Percentiles rank a stretch among this genome's conserved stretches.
phyloP scores from a whole-genome alignment of 495 filamentous ascomycete genomes.

The Extremus antarcticus region DNA sequence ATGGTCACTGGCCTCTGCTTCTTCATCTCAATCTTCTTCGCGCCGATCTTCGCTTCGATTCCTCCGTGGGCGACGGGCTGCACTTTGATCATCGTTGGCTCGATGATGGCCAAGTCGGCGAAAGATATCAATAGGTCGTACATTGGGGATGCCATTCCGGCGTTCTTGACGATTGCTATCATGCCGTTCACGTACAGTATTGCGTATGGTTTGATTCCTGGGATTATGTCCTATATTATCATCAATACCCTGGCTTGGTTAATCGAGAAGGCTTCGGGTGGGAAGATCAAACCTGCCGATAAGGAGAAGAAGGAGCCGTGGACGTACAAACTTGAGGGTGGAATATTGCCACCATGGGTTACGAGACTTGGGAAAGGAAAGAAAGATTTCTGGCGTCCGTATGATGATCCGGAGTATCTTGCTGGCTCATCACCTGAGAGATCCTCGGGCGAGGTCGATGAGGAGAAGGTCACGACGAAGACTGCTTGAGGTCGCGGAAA shows the following conservation, averaged over 20 bases:
- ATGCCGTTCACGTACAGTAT: constrained; percentile 87
- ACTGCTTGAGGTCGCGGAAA: too few species aligned
- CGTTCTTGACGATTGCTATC: constrained; percentile 65
- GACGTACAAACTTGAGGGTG: constrained; percentile 57
- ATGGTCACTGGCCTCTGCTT: constrained; percentile 66
- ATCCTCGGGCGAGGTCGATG: background rate
- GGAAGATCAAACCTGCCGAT: constrained; percentile 59
- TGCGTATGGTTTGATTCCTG: constrained; percentile 63
- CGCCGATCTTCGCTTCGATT: constrained; percentile 75
- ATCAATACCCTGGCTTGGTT: constrained; percentile 57
- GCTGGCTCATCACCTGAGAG: background rate
- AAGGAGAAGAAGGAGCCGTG: constrained; percentile 63
- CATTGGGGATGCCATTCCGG: constrained; percentile 64
- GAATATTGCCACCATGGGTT: constrained; percentile 60
- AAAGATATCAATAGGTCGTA: constrained; percentile 79
- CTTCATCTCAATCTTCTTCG: constrained; percentile 79
- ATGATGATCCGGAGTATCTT: constrained; percentile 5
- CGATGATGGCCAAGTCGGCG: constrained; percentile 65
- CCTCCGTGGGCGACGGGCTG: constrained; percentile 76
- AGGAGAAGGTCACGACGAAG: background rate
- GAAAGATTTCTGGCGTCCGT: constrained; percentile 49
- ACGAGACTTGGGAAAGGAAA: constrained; percentile 49
- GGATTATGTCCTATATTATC: constrained; percentile 61
- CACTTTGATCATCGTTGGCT: constrained; percentile 68
- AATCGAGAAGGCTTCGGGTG: constrained; percentile 50